Conservation (phyloP, 2,329 filamentous ascomycete species). For the Neonectria hederae region DNA sequence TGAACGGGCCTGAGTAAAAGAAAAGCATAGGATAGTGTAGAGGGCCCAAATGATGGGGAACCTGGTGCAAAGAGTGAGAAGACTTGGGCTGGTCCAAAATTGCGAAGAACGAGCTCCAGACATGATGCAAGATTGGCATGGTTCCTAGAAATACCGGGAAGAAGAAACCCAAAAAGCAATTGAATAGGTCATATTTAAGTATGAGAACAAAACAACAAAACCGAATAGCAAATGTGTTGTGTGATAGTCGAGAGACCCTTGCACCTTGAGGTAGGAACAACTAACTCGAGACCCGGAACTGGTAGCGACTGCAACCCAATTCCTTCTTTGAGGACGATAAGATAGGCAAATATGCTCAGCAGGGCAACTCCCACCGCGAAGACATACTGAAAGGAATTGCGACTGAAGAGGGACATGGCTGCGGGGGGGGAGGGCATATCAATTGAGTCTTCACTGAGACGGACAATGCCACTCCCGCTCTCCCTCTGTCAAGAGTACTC, state of each 20-base stretch:
- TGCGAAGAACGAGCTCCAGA: background rate
- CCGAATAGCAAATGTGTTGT: background rate
- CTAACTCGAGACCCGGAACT: slow-evolving; percentile 21
- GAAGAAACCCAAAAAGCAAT: background rate
- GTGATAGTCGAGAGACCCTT: background rate
- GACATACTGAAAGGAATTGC: slow-evolving; percentile 28
- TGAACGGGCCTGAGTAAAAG: background rate
- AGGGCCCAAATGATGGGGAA: background rate
- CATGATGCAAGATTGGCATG: background rate
- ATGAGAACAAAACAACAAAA: background rate
- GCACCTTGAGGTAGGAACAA: slow-evolving; percentile 5
- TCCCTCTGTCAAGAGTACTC: background rate
- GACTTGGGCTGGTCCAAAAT: background rate
- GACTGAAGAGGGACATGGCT: slow-evolving; percentile 16
- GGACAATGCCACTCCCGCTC: background rate
- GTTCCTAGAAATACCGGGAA: background rate
- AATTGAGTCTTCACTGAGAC: slow-evolving; percentile 7
- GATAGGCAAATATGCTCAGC: slow-evolving; percentile 32
- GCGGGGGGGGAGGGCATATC: background rate
- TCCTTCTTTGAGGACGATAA: slow-evolving; percentile 19
- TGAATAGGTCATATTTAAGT: background rate
- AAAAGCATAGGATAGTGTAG: slow-evolving; percentile 7
- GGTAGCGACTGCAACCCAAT: slow-evolving; percentile 17
- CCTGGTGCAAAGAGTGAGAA: too few species aligned
- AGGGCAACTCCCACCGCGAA: slow-evolving; percentile 37